Base-by-base conservation (phyloP, 1,139 yeast species). In the Saccharomyces hybrid region DNA sequence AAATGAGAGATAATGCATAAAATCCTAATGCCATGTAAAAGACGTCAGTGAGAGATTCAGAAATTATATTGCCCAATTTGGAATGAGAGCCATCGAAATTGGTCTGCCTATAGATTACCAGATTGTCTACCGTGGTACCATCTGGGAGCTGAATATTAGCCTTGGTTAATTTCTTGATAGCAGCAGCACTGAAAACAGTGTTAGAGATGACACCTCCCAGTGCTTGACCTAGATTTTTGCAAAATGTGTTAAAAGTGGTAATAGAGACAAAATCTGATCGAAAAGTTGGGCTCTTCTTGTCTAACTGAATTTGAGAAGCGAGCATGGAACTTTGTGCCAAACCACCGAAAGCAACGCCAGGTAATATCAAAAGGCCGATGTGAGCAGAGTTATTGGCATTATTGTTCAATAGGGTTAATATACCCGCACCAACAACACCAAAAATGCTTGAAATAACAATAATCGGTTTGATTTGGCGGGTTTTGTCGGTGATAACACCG, bases 281-380 rank as follows among this genome's bases (percentile, higher is more conserved):
- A 47, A 52, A 57, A 20, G 61, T 56, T 5, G 58, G 54, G 16
- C 58, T 55, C 13, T 51, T 54, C 32, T 56, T 57, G 31, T 63
- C 63, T n/a, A 63, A 52, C 32, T 59, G 62, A 16, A 83, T 64
- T 63, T 84, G 89, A 6, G 79, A 75, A 14, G 82, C 70, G 25
- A 84, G 64, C 49, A 80, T 61, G 1, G 80, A 68, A 34, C 81
- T 71, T 66, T 83, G 90, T 61, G 82, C 73, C 52, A 74, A 72
- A 25, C 78, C 61, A 1, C 90, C 89, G 51, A 78, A 70, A 0
- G 82, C 77, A 26, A 81, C 63, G 54, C 89, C 89, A 5, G 76
- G 74, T 5, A 82, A 62, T 32, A 84, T 78, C 47, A 78, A 67
- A 11, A 76, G 70, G 0, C 89, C 89, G 56, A 84, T 80, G 48